Base-by-base conservation (phyloP, 176 grass and related monocot species). In the Phragmites australis region DNA sequence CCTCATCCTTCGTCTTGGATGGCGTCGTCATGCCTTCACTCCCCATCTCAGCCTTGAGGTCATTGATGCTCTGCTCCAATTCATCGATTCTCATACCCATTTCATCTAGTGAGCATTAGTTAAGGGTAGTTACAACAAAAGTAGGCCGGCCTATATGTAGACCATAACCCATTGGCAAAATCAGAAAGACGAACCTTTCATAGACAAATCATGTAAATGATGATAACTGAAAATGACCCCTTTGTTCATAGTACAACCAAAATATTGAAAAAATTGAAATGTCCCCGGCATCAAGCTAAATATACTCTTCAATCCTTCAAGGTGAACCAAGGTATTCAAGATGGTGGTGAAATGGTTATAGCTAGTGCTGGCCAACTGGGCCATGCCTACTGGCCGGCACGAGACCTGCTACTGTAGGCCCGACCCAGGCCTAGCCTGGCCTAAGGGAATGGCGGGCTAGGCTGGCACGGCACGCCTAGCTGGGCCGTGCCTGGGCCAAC, bases 31-130 rank as follows among this genome's bases (percentile, higher is more conserved):
- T 32, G 22, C 81, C 65, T 18, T 97, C 87, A 40, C 17, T 86
- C 18, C 72, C 87, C 59, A 91, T 89, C 80, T 90, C 94, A 49
- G 79, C 79, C 82, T 86, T 97, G 77, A 97, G 80, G 30, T 85
- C 87, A 59, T 88, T 94, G 57, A 97, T 83, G 72, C 85, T 94
- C 54, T 89, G 68, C 65, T 97, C 94, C 85, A 97, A 16, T 81
- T 97, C 87, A 73, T 92, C 85, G 6, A 97, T 91, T 84, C 82
- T 90, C 14, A 58, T 64, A 54, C 91, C 94, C 88, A 97, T 83
- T 69, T 97, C 85, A 71, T 97, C 94, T 92, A 94, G 94, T 97
- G 41, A 22, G 34, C 47, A 27, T 49, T 58, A 57, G 91, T 92
- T 86, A 97, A 90, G 87, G 57, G 85, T 31, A 54, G 12, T 45